Base-by-base conservation (phyloP, 257 asterid species). In the Phtheirospermum japonicum region DNA sequence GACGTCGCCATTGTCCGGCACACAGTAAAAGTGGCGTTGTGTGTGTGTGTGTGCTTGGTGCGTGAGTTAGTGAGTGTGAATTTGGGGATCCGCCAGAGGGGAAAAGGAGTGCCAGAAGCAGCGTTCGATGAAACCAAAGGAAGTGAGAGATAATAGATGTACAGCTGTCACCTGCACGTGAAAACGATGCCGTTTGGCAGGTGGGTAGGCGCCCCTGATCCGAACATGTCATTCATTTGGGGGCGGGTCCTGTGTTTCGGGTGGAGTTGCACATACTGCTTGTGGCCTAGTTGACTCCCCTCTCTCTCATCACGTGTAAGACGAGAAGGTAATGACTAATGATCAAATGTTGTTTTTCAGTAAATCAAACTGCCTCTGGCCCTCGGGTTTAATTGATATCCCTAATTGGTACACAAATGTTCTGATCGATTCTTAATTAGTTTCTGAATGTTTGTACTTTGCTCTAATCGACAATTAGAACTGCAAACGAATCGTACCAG, bases 1-100 rank as follows among this genome's bases (percentile, higher is more conserved):
- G 90, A 73, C 67, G 90, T 60, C 80, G 86, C 85, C 95, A 87
- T 87, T 75, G 69, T 59, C 69, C 66, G 60, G 13, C 57, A 36
- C 34, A 48, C 48, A 55, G 68, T 54, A 17, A 48, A 34, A 33
- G 52, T 19, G 59, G 40, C 9, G 57, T 16, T 10, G 36, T 0
- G 57, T 30, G 66, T 42, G 57, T 14, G 57, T 30, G 66, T 42
- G 57, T 14, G 57, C 3, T 61, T n/a, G 13, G 23, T 6, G 64
- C 8, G 61, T 31, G 37, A 23, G 2, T 61, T n/a, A n/a, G n/a
- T n/a, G 65, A 7, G 60, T 28, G 48, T 8, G 52, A 33, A 40
- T 12, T 60, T 26, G 49, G 71, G 54, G 71, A 70, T 76, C 84
- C 61, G 73, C 32, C 64, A 23, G 63, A 28, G 65, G 71, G 10